Conservation (phyloP, 257 asterid genomes). For the Fraxinus americana region DNA sequence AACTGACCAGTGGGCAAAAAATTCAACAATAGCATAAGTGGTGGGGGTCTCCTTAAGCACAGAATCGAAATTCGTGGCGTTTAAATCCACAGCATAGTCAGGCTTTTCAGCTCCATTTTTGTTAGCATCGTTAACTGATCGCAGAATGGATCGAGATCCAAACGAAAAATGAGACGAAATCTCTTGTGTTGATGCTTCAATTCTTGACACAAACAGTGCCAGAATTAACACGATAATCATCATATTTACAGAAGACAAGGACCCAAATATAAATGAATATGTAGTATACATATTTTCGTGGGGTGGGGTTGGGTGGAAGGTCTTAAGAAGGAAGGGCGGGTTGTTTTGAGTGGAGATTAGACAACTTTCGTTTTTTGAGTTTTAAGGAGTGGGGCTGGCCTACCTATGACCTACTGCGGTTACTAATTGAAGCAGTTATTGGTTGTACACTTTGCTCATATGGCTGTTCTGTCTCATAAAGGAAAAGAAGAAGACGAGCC, state of each 20-base stretch:
- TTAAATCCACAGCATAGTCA: slow-evolving; percentile 71
- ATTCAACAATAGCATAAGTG: slow-evolving; percentile 74
- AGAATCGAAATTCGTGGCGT: slow-evolving; percentile 67
- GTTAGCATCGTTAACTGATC: slow-evolving; percentile 45
- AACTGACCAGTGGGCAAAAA: slow-evolving; percentile 86
- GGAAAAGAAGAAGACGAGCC: background rate
- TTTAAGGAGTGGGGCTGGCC: background rate
- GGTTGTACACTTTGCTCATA: background rate
- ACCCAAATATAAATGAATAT: background rate
- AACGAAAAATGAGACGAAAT: slow-evolving; percentile 30
- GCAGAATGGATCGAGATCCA: slow-evolving; percentile 72
- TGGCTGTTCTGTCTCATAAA: background rate
- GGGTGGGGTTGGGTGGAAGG: background rate
- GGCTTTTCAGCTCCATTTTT: slow-evolving; percentile 28
- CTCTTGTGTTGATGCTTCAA: slow-evolving; percentile 27
- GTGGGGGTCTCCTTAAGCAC: slow-evolving; percentile 73
- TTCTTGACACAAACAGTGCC: slow-evolving; percentile 34
- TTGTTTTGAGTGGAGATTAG: background rate
- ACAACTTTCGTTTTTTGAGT: background rate
- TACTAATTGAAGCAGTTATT: background rate
- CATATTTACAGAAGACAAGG: slow-evolving; percentile 34
- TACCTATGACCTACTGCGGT: background rate
- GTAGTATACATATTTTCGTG: background rate
- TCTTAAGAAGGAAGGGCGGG: background rate
- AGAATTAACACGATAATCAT: slow-evolving; percentile 34